Base-by-base conservation (phyloP, 2,329 filamentous ascomycete genomes). In the Tolypocladium capitatum region DNA sequence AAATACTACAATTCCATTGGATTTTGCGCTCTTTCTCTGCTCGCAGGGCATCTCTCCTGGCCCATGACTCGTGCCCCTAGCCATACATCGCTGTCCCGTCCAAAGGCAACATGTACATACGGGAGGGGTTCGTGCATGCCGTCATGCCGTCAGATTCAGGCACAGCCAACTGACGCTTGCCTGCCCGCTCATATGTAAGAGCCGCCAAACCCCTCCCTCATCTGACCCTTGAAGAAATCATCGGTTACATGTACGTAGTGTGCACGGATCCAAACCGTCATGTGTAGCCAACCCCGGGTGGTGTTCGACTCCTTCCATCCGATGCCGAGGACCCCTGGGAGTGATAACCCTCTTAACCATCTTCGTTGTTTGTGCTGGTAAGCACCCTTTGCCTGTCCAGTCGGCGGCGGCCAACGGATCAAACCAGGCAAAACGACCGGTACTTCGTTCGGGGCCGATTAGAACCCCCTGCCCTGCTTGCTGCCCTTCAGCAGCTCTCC, bases 401-500 rank as follows among this genome's bases (percentile, higher is more conserved):
- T 14, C 30, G 2, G 30, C 11, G 2, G 30, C 5, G 11, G 31
- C 31, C 31, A 7, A 6, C 5, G 31, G 31, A 2, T 3, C 13
- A n/a, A 24, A 14, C 16, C 8, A 30, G 24, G 38, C 24, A 28
- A 6, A 16, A 13, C 7, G 13, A 10, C 18, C 16, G 16, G 4
- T 28, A 16, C 38, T n/a, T 18, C 24, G 31, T n/a, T 3, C 24
- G 46, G 47, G 16, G 30, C 55, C 56, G 52, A 49, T 57, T 68
- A 69, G 47, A 68, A 62, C 45, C 60, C 60, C 49, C 64, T 59
- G 5, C 55, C 57, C 42, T 61, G 59, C 56, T 68, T 69, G 48
- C 58, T 62, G 44, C 61, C 65, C 60, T 78, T 79, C 46, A 72
- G 65, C 46, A 83, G 68, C 47, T 83, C 79, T 32, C 70, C 70